Percentiles rank a stretch among this genome's conserved stretches.
These are phyloP conservation scores for Wickerhamomyces hampshirensis DNA, from an alignment of 805 yeast genomes.

Conservation along the genomic window DNA sequence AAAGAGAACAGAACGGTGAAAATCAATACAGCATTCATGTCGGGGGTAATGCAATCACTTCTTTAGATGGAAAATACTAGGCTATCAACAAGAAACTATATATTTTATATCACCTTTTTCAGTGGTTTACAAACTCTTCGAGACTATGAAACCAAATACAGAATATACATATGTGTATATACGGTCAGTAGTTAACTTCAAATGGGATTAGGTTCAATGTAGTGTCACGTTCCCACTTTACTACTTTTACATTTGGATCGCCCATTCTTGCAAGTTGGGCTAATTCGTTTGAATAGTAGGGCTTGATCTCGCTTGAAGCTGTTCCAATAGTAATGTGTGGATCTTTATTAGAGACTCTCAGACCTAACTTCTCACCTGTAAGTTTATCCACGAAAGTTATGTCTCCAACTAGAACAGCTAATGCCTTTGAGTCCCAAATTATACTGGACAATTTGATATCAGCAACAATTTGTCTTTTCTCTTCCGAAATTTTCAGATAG, in stretches of 20 bases:
- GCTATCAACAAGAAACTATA: neutral
- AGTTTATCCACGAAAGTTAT: slow-evolving; percentile 7
- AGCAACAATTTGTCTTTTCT: slow-evolving; percentile 19
- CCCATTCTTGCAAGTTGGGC: slow-evolving; percentile 19
- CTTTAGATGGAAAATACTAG: slow-evolving; percentile 29
- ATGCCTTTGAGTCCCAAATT: slow-evolving; percentile 45
- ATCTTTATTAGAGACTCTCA: slow-evolving; percentile 34
- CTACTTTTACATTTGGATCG: slow-evolving; percentile 5
- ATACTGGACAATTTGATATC: slow-evolving; percentile 39
- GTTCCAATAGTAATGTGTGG: slow-evolving; percentile 79
- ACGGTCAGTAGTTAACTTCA: slow-evolving; percentile 14
- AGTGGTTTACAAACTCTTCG: no score
- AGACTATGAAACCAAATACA: no score
- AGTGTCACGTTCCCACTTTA: slow-evolving; percentile 9
- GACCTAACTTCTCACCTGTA: slow-evolving; percentile 11
- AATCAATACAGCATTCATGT: slow-evolving; percentile 22
- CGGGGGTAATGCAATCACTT: slow-evolving; percentile 37
- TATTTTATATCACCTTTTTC: no score
- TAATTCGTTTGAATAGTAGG: slow-evolving; percentile 48
- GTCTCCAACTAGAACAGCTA: slow-evolving; percentile 48
- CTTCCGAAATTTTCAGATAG: slow-evolving; percentile 14
- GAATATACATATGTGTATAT: no score
- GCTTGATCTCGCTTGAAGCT: slow-evolving; percentile 34
- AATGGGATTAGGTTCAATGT: slow-evolving; percentile 7
- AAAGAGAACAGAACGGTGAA: slow-evolving; percentile 7